Evolutionary conservation across 179 eudicot genomes (phyloP), one percentile per base, ranked within the genome.

Genomic region (Actinidia arguta): DNA sequence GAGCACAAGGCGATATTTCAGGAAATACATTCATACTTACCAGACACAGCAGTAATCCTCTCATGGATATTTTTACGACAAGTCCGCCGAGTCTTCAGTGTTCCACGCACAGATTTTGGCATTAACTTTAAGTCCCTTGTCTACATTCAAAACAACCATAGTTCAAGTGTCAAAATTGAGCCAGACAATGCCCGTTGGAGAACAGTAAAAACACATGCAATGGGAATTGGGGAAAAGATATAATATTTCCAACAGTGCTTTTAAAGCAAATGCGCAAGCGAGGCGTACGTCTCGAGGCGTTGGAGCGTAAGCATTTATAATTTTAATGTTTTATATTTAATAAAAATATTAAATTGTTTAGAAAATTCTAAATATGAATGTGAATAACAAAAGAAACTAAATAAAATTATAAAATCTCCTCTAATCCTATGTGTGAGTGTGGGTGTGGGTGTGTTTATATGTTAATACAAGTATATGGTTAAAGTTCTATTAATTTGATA

Each of bases 51-150:
- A 75, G 79, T 81, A 55, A 96, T 95, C 84, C 98, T 92, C 78
- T 92, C 99, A 42, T 88, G 89, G 59, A 96, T 89, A 88, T 93
- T 96, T 83, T 85, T 91, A 73, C 98, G 90, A 82, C 95, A 95
- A 44, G 84, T 89, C 5, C 95, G 93, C 50, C 95, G 94, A 78
- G 84, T 83, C 78, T 89, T 93, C 54, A 95, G 7, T 54, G 78
- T 46, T 0, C 84, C 89, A 20, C 97, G 95, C 12, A 81, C 25
- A 54, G 90, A 82, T 82, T 84, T 88, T 66, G 99, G 99, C 73
- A 96, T 67, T 78, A 90, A 74, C 76, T 95, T 95, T 86, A 92
- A 61, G 78, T 96, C 98, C 84, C 95, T 93, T 25, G 97, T 93
- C 98, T 96, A 86, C 85, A 85, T 76, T 67, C 71, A 16, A 25